Evolutionary conservation across 345 rosid genomes (phyloP).

Genomic region (Cardamine chenopodiifolia): DNA sequence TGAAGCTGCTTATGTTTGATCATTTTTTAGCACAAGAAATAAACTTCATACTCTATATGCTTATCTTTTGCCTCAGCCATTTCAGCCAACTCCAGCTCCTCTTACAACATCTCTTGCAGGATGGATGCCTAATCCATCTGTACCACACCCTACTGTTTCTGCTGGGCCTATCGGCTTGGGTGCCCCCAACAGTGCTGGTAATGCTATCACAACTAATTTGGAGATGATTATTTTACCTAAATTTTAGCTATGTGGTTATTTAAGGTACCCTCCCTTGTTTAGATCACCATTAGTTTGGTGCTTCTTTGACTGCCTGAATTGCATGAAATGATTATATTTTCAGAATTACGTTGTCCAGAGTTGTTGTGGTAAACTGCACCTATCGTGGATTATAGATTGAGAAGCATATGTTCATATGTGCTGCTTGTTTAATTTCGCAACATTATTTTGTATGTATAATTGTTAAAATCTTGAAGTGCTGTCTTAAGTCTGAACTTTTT

Average conservation of each 20-base stretch:
- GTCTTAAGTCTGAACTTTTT: neutral
- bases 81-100: slow-evolving; percentile 54
- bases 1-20: slow-evolving; percentile 17
- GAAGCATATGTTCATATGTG: neutral
- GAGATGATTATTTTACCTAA: neutral
- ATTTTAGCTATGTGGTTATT: neutral
- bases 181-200: slow-evolving; percentile 51
- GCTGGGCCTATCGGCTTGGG: slow-evolving; percentile 51
- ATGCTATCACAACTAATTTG: slow-evolving; percentile 7
- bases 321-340: neutral
- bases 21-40: neutral
- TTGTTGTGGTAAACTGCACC: slow-evolving; percentile 1
- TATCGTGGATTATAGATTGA: slow-evolving; percentile 4
- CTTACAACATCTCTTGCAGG: slow-evolving; percentile 57
- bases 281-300: neutral
- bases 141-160: slow-evolving; percentile 47
- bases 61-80: slow-evolving; percentile 43
- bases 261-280: neutral
- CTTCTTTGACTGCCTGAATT: slow-evolving; percentile 7
- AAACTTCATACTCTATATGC: slow-evolving; percentile 15
- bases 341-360: neutral
- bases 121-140: slow-evolving; percentile 60
- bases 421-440: neutral
- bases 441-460: neutral
- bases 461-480: neutral